Percentiles rank a stretch among this genome's conserved stretches.
Conservation (phyloP, 2,329 filamentous ascomycete genomes). For the Pseudofabraea citricarpa region DNA sequence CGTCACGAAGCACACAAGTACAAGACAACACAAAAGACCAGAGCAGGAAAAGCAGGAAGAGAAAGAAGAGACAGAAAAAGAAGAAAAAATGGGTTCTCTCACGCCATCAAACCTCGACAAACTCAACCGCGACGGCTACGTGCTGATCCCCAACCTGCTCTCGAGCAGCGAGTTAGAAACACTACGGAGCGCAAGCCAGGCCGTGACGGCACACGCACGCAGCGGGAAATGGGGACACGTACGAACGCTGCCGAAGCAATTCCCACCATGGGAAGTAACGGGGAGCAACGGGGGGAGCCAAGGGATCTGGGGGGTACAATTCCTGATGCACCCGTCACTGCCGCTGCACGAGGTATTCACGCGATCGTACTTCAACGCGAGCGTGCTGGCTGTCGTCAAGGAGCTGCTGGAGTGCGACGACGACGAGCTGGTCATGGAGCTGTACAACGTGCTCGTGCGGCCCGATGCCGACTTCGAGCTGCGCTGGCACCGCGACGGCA, state of each 20-base stretch:
- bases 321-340: constrained; percentile 71
- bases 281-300: constrained; percentile 36
- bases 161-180: constrained; percentile 45
- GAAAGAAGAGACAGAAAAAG: too few species aligned
- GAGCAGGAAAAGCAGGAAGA: too few species aligned
- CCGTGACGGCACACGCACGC: constrained; percentile 58
- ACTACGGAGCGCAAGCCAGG: constrained; percentile 55
- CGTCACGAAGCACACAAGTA: too few species aligned
- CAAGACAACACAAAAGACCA: too few species aligned
- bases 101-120: constrained; percentile 19
- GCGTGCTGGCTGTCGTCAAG: constrained; percentile 57
- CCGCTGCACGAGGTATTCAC: constrained; percentile 58
- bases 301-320: constrained; percentile 88
- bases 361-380: constrained; percentile 65
- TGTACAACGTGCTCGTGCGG: constrained; percentile 80
- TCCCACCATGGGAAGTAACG: constrained; percentile 72
- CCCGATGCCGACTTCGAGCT: constrained; percentile 69
- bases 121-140: constrained; percentile 70
- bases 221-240: constrained; percentile 75
- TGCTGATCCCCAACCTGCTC: constrained; percentile 64
- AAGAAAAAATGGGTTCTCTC: too few species aligned
- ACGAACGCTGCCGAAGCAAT: constrained; percentile 83
- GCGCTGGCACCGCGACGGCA: constrained; percentile 83
- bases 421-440: constrained; percentile 73
- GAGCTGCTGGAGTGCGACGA: constrained; percentile 54